Base-by-base conservation (phyloP, 371 early-diverging fungal genomes). In the Chytridium lagenaria region DNA sequence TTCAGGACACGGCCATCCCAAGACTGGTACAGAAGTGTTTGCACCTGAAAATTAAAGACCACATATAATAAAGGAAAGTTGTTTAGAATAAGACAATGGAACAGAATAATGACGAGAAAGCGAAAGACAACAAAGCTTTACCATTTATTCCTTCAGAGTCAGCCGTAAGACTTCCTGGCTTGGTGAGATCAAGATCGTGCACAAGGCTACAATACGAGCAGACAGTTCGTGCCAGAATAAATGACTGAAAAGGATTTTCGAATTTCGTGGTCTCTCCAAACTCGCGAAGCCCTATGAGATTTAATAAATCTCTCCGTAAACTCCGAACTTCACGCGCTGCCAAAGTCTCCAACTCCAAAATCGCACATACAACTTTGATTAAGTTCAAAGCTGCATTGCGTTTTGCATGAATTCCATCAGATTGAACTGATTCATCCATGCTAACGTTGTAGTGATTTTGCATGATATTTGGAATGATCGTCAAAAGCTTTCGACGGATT, bases 201-300 rank as follows among this genome's bases (percentile, higher is more conserved):
- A 89, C 85, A 70, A 86, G 86, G 72, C 91, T 90, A 80, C 98
- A 98, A 69, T 87, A 92, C 38, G 87, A 86, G 78, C 98, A 98
- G 30, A 94, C 90, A 23, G 97, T 89, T n/a, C 92, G 92, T 0
- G 89, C 83, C 28, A 98, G 77, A 39, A 90, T 86, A 77, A 93
- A 85, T 23, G 88, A 87, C 64, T 90, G 89, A 74, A 93, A 93
- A 0, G 95, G 94, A 64, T 92, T 92, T 31, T 72, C 77, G 80
- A 95, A 96, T 68, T 85, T 83, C 0, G 97, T 89, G 49, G 89
- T 87, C 3, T 81, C 73, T 3, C 89, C 86, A 76, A 97, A 97
- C 77, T 97, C 97, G 72, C 92, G 89, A 28, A 50, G 85, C 5
- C 74, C 74, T 16, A 96, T 87, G 55, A 92, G 67, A 38, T 82